These are phyloP conservation scores for Angophora floribunda DNA, from an alignment of 345 rosid genomes.

Conservation along the genomic window DNA sequence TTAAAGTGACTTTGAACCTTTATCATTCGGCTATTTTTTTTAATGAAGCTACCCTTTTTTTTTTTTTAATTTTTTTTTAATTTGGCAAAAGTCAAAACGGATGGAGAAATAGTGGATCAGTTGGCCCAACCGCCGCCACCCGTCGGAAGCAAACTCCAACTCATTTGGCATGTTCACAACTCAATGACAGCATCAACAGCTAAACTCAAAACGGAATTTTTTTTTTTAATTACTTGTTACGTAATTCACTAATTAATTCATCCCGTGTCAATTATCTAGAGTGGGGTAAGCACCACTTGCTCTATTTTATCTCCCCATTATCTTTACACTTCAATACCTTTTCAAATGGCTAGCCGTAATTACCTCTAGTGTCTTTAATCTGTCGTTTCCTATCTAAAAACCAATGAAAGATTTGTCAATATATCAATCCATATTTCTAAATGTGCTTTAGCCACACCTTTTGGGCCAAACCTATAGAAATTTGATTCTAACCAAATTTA, in stretches of 20 bases:
- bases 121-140: no score
- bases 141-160: neutral
- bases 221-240: neutral
- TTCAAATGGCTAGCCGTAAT: neutral
- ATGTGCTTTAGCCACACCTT: neutral
- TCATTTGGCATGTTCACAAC: no score
- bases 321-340: neutral
- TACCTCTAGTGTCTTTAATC: neutral
- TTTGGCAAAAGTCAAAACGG: no score
- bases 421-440: neutral
- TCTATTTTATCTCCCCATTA: neutral
- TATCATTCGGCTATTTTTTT: neutral
- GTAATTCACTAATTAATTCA: no score
- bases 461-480: neutral
- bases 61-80: no score
- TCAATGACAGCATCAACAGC: no score
- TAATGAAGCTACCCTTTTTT: no score
- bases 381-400: neutral
- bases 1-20: neutral
- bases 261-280: neutral
- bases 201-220: no score
- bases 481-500: neutral
- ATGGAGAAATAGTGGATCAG: no score
- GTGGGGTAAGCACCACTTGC: neutral
- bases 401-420: neutral